phyloP scores from a whole-genome alignment of 495 filamentous ascomycete genomes.

The Jackrogersella minutella region DNA sequence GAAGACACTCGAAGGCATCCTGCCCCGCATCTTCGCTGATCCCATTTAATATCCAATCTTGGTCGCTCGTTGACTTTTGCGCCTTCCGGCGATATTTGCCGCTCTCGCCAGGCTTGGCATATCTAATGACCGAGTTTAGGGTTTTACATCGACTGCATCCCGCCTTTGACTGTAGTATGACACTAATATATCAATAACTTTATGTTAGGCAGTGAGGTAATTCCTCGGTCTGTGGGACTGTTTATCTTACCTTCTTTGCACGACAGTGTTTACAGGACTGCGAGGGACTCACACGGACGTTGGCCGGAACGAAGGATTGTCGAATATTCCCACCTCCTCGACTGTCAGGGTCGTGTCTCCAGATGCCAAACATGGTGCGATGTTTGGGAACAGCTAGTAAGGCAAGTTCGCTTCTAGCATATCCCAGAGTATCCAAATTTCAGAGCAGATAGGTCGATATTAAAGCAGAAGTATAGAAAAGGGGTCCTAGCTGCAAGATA shows the following conservation, averaged over 20 bases:
- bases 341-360: slow-evolving; percentile 1
- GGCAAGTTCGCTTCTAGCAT: background rate
- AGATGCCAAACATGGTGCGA: background rate
- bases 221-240: background rate
- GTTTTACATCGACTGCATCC: background rate
- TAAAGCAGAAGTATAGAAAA: background rate
- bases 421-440: background rate
- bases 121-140: background rate
- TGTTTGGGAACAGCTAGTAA: background rate
- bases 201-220: background rate
- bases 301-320: background rate
- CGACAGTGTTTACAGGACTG: background rate
- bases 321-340: slow-evolving; percentile 3
- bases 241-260: background rate
- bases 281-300: background rate
- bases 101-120: background rate
- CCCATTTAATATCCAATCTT: background rate
- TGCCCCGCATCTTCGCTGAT: background rate
- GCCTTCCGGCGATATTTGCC: background rate
- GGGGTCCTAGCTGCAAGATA: background rate
- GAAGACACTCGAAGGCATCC: background rate
- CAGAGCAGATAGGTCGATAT: background rate
- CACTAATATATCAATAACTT: background rate
- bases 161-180: background rate
- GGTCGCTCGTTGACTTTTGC: background rate